Conservation (phyloP, 805 yeast genomes). For the Candida dajiaensis region DNA sequence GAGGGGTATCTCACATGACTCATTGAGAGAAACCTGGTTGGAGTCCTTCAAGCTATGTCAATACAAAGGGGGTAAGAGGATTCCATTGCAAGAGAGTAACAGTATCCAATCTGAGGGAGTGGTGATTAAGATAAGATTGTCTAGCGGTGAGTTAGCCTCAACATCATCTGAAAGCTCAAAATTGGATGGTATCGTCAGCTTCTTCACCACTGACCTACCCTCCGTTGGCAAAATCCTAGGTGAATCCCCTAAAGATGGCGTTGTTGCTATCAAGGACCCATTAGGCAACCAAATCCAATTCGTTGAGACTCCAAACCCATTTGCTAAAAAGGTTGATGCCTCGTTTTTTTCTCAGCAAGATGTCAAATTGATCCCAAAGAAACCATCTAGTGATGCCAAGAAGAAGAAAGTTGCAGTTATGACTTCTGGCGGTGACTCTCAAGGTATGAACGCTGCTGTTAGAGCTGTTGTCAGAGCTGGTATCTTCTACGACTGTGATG, state of each 20-base stretch:
- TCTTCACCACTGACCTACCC: slow-evolving; percentile 36
- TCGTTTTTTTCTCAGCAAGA: slow-evolving; percentile 14
- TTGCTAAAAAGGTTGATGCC: slow-evolving; percentile 6
- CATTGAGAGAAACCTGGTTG: slow-evolving; percentile 67
- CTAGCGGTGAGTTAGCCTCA: slow-evolving; percentile 8
- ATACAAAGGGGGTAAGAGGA: slow-evolving; percentile 53
- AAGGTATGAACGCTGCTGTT: slow-evolving; percentile 97
- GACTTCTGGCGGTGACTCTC: slow-evolving; percentile 99
- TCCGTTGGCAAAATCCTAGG: slow-evolving; percentile 20
- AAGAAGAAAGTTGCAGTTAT: slow-evolving; percentile 75
- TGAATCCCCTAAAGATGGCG: slow-evolving; percentile 10
- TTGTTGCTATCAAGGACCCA: slow-evolving; percentile 46
- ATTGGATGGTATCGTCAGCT: slow-evolving; percentile 31
- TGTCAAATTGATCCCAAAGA: neutral
- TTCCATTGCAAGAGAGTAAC: slow-evolving; percentile 39
- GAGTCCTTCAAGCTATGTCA: slow-evolving; percentile 61
- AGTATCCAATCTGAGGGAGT: slow-evolving; percentile 39
- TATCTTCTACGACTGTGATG: slow-evolving; percentile 81
- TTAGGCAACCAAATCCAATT: slow-evolving; percentile 47
- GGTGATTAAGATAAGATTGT: slow-evolving; percentile 40
- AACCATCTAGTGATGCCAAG: slow-evolving; percentile 1
- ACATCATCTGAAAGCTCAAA: slow-evolving; percentile 28
- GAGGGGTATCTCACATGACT: slow-evolving; percentile 58
- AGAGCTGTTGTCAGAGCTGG: slow-evolving; percentile 94
- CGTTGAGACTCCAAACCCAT: slow-evolving; percentile 22